Evolutionary conservation across 2,329 filamentous ascomycete species (phyloP), one percentile per base, ranked within the genome.

Genomic region (Pezicula carpinea): DNA sequence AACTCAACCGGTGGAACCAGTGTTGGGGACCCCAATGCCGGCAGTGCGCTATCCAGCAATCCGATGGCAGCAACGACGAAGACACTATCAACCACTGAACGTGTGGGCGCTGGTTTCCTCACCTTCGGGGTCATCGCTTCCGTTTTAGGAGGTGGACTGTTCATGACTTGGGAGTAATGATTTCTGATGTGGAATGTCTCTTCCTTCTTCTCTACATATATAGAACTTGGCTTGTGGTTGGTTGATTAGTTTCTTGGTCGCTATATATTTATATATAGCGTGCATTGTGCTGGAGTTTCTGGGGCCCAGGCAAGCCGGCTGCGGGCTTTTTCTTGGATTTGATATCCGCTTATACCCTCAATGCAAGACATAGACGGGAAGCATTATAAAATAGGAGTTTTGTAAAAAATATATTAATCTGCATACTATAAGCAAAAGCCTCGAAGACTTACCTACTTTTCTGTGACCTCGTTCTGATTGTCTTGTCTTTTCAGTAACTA

Each of bases 21-120:
- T 52, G 64, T 67, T 43, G 72, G 65, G 2, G 52, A 65, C 43
- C 49, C 60, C 11, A 39, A 45, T 19, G 59, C 56, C 2, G 59
- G 60, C 13, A 41, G 23, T 23, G 38, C 38, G 11, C 11, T 39
- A 38, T 39, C 17, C 0, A 21, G 23, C 18, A 36, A n/a, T 23
- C 17, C 35, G 18, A 44, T 14, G 4, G 33, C 34, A 3, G 39
- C 32, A 23, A 42, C 13, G 5, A 43, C 32, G 19, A 3, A 31
- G 13, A 43, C 54, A 5, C 59, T 66, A 4, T 67, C 61, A 2
- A 72, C 72, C 1, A 80, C 74, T 6, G 87, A 91, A 59, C 79
- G 72, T 52, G 84, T 79, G 6, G 88, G 85, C 10, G 87, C 86
- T 32, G 78, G 78, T 10, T 76, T 89, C 50, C 53, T 81, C 43